These are phyloP conservation scores for Volvariella volvacea DNA, from an alignment of 1,284 basidiomycete genomes.

Conservation along the genomic window DNA sequence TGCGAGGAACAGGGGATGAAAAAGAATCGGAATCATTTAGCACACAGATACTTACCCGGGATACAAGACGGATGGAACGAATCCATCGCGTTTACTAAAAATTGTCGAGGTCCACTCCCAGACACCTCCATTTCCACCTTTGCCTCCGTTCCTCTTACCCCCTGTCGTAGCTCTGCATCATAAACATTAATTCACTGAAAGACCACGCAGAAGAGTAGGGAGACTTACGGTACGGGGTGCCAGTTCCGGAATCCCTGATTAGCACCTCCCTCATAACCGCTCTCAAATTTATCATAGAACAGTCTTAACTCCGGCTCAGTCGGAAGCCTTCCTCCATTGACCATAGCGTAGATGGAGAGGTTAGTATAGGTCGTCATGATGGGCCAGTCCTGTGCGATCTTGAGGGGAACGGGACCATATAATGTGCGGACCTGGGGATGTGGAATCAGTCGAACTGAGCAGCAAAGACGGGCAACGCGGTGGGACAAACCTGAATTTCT, in stretches of 20 bases:
- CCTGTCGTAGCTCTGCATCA: slow-evolving; percentile 55
- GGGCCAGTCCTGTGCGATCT: slow-evolving; percentile 81
- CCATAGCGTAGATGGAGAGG: slow-evolving; percentile 73
- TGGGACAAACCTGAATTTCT: slow-evolving; percentile 36
- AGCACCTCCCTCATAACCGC: slow-evolving; percentile 64
- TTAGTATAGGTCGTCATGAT: slow-evolving; percentile 77
- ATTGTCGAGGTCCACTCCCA: slow-evolving; percentile 96
- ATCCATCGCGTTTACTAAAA: slow-evolving; percentile 72
- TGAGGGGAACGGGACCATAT: slow-evolving; percentile 80
- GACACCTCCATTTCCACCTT: slow-evolving; percentile 88
- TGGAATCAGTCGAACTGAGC: slow-evolving; percentile 1
- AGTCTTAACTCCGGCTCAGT: slow-evolving; percentile 84
- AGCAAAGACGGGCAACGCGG: background rate
- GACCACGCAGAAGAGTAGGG: background rate
- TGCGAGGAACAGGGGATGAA: slow-evolving; percentile 17
- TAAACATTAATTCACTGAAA: background rate
- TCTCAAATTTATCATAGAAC: slow-evolving; percentile 68
- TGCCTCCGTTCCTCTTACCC: slow-evolving; percentile 34
- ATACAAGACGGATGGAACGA: slow-evolving; percentile 69
- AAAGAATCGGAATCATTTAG: background rate
- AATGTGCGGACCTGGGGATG: slow-evolving; percentile 66
- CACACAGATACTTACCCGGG: slow-evolving; percentile 55
- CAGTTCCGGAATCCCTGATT: slow-evolving; percentile 90
- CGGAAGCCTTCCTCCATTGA: slow-evolving; percentile 87
- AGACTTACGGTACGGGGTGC: slow-evolving; percentile 83